Percentiles rank a stretch among this genome's conserved stretches.
phyloP scores from a whole-genome alignment of 306 rosid species.

The Sesbania bispinosa region DNA sequence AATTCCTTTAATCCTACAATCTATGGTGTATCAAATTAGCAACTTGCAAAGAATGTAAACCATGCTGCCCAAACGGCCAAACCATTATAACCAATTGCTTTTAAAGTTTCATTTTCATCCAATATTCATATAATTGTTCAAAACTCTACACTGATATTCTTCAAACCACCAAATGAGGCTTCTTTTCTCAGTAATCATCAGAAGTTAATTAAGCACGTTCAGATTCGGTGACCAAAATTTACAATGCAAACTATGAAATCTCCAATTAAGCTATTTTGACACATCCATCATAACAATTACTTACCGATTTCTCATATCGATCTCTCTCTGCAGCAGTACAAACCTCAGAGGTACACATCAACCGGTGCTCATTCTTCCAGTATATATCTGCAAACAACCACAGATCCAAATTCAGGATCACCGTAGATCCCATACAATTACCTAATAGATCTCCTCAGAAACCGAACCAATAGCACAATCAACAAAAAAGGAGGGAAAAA shows the following conservation, averaged over 20 bases:
- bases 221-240: background rate
- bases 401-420: constrained; percentile 29
- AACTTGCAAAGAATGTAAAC: constrained; percentile 2
- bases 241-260: constrained; percentile 12
- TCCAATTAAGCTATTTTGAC: constrained; percentile 1
- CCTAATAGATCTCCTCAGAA: constrained; percentile 14
- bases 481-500: background rate
- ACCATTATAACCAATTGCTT: background rate
- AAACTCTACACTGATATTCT: background rate
- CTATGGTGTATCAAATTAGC: background rate
- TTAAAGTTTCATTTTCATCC: background rate
- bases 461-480: background rate
- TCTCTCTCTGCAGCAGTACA: constrained; percentile 97
- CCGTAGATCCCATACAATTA: constrained; percentile 2
- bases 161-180: background rate
- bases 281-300: constrained; percentile 13
- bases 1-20: background rate
- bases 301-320: constrained; percentile 89
- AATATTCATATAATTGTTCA: background rate
- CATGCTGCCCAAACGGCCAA: background rate
- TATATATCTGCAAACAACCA: constrained; percentile 55
- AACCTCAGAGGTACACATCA: constrained; percentile 76
- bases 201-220: background rate
- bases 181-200: background rate
- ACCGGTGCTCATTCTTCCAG: constrained; percentile 91